These are phyloP conservation scores for Sarocladium kiliense DNA, from an alignment of 2,329 filamentous ascomycete genomes.

Conservation along the genomic window DNA sequence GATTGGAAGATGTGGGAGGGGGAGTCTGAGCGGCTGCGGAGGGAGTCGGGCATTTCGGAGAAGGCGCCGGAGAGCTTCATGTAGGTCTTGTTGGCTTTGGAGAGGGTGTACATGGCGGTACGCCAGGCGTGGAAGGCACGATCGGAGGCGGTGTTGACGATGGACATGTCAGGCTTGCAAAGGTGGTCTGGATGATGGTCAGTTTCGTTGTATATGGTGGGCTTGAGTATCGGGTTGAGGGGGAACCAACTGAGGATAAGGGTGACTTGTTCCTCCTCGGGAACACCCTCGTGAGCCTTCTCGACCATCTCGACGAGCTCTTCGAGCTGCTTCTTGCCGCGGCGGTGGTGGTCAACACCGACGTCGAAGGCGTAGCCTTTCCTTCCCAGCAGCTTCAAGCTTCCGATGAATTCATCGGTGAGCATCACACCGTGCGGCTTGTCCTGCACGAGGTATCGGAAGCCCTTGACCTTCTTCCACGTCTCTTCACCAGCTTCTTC, in stretches of 20 bases:
- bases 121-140: conserved; percentile 65
- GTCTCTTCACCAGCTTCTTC: conserved; percentile 55
- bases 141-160: conserved; percentile 51
- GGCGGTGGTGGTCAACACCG: conserved; percentile 74
- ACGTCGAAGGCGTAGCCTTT: conserved; percentile 71
- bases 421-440: conserved; percentile 64
- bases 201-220: background rate
- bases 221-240: conserved; percentile 12
- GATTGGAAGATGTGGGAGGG: conserved; percentile 55
- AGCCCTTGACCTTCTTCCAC: conserved; percentile 68
- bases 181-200: conserved; percentile 62
- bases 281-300: conserved; percentile 56
- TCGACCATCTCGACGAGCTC: conserved; percentile 67
- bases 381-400: conserved; percentile 59
- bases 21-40: conserved; percentile 35
- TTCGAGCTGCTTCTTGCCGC: conserved; percentile 68
- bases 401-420: conserved; percentile 56
- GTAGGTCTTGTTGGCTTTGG: conserved; percentile 61
- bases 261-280: conserved; percentile 53
- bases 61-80: conserved; percentile 91
- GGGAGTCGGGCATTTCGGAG: conserved; percentile 63
- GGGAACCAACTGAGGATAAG: conserved; percentile 63
- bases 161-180: conserved; percentile 75
- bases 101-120: conserved; percentile 61
- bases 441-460: conserved; percentile 78